Percentiles rank a stretch among this genome's conserved stretches.
Conservation (phyloP, 305 asterid species). For the Andrographis paniculata region DNA sequence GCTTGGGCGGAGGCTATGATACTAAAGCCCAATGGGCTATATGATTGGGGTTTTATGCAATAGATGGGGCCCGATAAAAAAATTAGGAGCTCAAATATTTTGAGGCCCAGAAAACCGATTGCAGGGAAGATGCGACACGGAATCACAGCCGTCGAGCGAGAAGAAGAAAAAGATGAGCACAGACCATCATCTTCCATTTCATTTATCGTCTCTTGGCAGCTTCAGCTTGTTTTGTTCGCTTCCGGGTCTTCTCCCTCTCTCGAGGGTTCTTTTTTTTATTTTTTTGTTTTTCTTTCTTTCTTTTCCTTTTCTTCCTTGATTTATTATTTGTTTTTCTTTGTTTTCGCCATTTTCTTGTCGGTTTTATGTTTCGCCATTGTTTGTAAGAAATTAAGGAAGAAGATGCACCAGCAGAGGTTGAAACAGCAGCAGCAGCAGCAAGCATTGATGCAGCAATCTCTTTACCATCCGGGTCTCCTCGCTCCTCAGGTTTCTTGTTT, state of each 20-base stretch:
- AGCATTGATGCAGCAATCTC: slow-evolving; percentile 51
- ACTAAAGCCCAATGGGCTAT: no score
- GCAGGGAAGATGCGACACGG: not conserved
- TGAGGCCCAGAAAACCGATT: not conserved
- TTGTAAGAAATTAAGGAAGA: slow-evolving; percentile 11
- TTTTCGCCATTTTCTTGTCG: not conserved
- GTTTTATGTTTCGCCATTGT: not conserved
- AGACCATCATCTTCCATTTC: slow-evolving; percentile 13
- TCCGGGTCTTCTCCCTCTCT: slow-evolving; percentile 18
- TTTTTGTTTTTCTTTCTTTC: slow-evolving; percentile 7
- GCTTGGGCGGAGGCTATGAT: no score
- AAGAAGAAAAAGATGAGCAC: not conserved
- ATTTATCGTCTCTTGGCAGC: slow-evolving; percentile 16
- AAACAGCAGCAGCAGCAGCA: slow-evolving; percentile 45
- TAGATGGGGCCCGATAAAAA: no score
- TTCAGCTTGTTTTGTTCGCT: not conserved
- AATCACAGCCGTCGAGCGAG: slow-evolving; percentile 10
- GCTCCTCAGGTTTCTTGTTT: slow-evolving; percentile 40
- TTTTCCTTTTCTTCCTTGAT: slow-evolving; percentile 4
- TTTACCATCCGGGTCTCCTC: slow-evolving; percentile 47
- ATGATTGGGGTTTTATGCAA: no score
- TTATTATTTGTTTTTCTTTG: not conserved
- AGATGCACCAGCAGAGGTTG: slow-evolving; percentile 36
- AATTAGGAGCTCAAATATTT: not conserved
- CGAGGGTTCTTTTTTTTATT: slow-evolving; percentile 27